Evolutionary conservation across 441 rosid genomes (phyloP), one percentile per base, ranked within the genome.

Genomic region (Biscutella laevigata): DNA sequence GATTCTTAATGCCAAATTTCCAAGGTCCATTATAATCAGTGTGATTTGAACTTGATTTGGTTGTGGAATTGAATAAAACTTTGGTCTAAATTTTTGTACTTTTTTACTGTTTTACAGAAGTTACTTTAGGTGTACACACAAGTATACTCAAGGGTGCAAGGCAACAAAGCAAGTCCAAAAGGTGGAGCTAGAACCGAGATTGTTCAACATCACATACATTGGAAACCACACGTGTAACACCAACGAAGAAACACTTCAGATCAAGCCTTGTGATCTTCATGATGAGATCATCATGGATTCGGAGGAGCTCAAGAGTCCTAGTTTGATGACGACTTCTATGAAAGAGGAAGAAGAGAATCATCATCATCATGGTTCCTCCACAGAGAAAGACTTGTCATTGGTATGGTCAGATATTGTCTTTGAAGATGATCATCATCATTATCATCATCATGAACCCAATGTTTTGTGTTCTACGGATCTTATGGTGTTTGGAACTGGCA

Each of bases 161-260:
- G 95, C 96, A 11, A 66, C 73, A 29, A 88, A 85, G 54, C 95
- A 88, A 53, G 96, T 88, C 14, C 96, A 88, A 24, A 77, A 42
- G 71, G 53, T 61, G 54, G 88, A 83, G 41, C 66, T 63, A 0
- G 70, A 79, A 4, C 70, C 87, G 2, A 53, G 38, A 22, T 58
- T 50, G 79, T 78, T 57, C 53, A 73, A 48, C 7, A 79, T 29
- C 52, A 78, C 77, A 15, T 85, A 85, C 53, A 58, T 73, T 11
- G 89, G 88, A 37, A 35, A 9, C 26, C 96, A 85, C 68, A 81
- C 86, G 1, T 88, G 96, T 36, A 74, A 5, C 55, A 37, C 32
- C 26, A 47, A 37, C 39, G 50, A 36, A 53, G 45, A 13, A 52
- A 45, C 37, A 16, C 37, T 44, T n/a, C 24, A 12, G 13, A 13